Evolutionary conservation across 805 yeast species (phyloP), one percentile per base, ranked within the genome.

Genomic region (Wickerhamomyces ciferrii): DNA sequence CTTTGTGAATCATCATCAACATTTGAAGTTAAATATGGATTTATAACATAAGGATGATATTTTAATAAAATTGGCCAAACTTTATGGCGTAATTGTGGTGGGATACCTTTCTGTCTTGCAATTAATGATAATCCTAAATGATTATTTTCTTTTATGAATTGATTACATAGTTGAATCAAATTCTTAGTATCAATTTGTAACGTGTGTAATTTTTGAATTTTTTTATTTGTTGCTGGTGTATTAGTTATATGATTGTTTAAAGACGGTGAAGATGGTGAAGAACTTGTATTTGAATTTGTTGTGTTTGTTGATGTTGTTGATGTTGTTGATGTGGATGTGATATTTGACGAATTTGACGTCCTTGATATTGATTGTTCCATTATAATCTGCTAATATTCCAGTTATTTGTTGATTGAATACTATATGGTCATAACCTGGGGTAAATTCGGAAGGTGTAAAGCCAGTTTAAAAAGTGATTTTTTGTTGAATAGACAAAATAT

Each of bases 61-160:
- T 82, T 82, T 47, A 91, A 65, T 43, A 91, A 64, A 4, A 87
- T 66, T 1, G 97, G 96, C 97, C 97, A 91, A 8, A 87, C 85
- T 47, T 75, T 71, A 53, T 79, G 81, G 49, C 98, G 74, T 45
- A 89, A 69, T 47, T 81, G 75, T 1, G 96, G 92, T 1, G 97
- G 97, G 24, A 90, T 71, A 3, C 98, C 97, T 47, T 81, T 71
- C 53, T 84, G 90, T 51, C 96, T 74, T 5, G 96, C 92, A 7
- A 91, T 65, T 52, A 80, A 70, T 1, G 97, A 95, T 41, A 91
- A 66, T 0, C 90, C 87, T 42, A 83, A 81, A 47, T 83, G 83
- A 58, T 91, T 86, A 47, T 78, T 78, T 17, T 72, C 70, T 42
- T 67, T 69, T 5, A 90, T 63, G 54, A 80, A 81, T 39, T 71